Evolutionary conservation across 768 basidiomycete genomes (phyloP).

Genomic region (Auriscalpium vulgare): DNA sequence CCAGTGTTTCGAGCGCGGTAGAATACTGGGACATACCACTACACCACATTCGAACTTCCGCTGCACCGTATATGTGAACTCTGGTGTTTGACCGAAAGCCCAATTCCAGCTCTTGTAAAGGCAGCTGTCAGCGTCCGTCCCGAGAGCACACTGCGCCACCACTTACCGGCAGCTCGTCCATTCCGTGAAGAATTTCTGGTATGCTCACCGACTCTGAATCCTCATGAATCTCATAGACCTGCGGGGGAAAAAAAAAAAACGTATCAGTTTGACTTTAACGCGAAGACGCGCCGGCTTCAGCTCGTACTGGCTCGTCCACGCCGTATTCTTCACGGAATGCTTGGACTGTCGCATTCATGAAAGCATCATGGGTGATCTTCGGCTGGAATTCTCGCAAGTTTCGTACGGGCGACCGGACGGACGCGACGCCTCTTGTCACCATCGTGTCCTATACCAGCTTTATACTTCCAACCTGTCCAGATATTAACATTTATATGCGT

Average conservation of each 20-base stretch:
- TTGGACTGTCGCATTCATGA: slow-evolving; percentile 57
- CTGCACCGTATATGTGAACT: slow-evolving; percentile 64
- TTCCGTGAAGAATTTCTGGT: slow-evolving; percentile 59
- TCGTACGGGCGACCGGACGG: slow-evolving; percentile 87
- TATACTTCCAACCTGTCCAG: not conserved
- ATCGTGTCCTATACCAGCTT: slow-evolving; percentile 52
- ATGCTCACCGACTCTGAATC: slow-evolving; percentile 35
- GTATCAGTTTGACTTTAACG: not conserved
- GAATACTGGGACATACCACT: slow-evolving; percentile 26
- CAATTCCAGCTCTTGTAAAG: slow-evolving; percentile 78
- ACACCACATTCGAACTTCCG: slow-evolving; percentile 31
- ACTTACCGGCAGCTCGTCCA: slow-evolving; percentile 65
- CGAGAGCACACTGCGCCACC: not conserved
- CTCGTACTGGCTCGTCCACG: slow-evolving; percentile 27
- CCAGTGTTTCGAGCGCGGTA: not conserved
- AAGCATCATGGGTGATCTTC: slow-evolving; percentile 55
- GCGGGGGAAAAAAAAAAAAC: not conserved
- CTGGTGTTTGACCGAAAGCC: slow-evolving; percentile 88
- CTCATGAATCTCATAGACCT: slow-evolving; percentile 33
- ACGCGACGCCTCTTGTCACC: slow-evolving; percentile 79
- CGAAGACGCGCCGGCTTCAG: not conserved
- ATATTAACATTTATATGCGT: slow-evolving; percentile 8
- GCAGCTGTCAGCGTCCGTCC: not conserved
- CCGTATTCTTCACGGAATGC: slow-evolving; percentile 61
- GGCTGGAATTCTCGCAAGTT: slow-evolving; percentile 58